Evolutionary conservation across 2,329 filamentous ascomycete species (phyloP).

Genomic region (Microdochium paspali): DNA sequence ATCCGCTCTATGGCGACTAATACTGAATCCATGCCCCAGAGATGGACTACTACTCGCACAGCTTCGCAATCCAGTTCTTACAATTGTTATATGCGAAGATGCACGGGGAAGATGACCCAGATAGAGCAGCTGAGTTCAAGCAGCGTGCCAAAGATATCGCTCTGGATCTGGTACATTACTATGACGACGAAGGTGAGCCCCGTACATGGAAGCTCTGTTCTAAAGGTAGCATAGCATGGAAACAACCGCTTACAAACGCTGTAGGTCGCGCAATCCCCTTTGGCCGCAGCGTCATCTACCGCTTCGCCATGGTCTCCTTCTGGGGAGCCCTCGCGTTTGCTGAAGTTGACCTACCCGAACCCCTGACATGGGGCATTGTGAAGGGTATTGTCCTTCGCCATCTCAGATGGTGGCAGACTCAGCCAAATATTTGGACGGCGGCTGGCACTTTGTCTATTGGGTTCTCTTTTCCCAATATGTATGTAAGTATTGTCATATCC

Average conservation of each 20-base stretch:
- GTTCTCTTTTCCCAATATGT: slow-evolving; percentile 73
- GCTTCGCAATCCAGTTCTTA: slow-evolving; percentile 73
- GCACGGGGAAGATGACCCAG: slow-evolving; percentile 55
- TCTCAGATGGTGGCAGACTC: slow-evolving; percentile 71
- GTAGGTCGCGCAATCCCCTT: slow-evolving; percentile 61
- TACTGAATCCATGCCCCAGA: too few species aligned
- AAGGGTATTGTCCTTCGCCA: slow-evolving; percentile 68
- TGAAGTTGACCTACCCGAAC: slow-evolving; percentile 60
- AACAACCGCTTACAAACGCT: not conserved
- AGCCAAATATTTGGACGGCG: slow-evolving; percentile 64
- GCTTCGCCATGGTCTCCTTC: slow-evolving; percentile 80
- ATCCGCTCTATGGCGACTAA: too few species aligned
- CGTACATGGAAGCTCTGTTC: slow-evolving; percentile 1
- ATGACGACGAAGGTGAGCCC: slow-evolving; percentile 51
- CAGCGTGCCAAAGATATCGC: slow-evolving; percentile 57
- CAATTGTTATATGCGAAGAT: slow-evolving; percentile 70
- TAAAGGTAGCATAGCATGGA: too few species aligned
- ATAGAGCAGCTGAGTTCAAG: slow-evolving; percentile 59
- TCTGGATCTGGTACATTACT: slow-evolving; percentile 66
- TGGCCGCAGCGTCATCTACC: slow-evolving; percentile 68
- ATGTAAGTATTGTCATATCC: slow-evolving; percentile 26
- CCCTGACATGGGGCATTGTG: slow-evolving; percentile 69
- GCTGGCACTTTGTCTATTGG: slow-evolving; percentile 69
- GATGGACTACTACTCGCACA: slow-evolving; percentile 80
- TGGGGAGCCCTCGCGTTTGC: slow-evolving; percentile 73